A percentile compares a stretch with the other conserved stretches of the same genome.
phyloP scores from a whole-genome alignment of 1,284 basidiomycete species.

The Somion occarium region DNA sequence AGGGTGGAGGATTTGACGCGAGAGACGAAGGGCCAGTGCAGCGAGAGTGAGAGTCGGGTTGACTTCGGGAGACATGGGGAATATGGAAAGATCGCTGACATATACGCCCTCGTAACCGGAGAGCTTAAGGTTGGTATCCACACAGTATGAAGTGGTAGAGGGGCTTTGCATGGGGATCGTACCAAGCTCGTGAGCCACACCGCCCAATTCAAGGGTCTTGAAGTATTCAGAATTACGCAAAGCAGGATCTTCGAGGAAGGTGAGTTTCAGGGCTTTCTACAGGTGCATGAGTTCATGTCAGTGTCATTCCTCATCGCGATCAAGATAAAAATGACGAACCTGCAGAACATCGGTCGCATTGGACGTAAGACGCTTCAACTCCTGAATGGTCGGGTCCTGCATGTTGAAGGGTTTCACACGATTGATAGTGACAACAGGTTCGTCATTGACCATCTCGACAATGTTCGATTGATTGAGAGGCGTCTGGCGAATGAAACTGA shows the following conservation, averaged over 20 bases:
- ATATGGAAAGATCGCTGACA: conserved; percentile 16
- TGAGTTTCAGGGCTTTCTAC: conserved; percentile 1
- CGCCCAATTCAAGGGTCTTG: conserved; percentile 5
- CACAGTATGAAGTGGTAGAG: not conserved
- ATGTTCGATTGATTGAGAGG: conserved; percentile 1
- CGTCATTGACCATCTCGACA: conserved; percentile 1
- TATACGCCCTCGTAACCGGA: conserved; percentile 11
- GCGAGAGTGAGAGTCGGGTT: conserved; percentile 17
- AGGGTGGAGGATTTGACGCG: conserved; percentile 2
- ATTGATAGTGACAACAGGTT: conserved; percentile 5
- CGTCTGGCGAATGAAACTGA: conserved; percentile 14
- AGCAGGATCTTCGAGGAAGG: conserved; percentile 2
- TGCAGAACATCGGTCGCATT: not conserved
- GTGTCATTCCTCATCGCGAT: too few relatives aligned
- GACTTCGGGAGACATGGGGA: conserved; percentile 15
- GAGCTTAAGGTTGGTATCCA: conserved; percentile 4
- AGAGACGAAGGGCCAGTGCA: conserved; percentile 13
- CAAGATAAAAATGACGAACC: not conserved
- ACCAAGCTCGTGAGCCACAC: conserved; percentile 10
- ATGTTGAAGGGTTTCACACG: not conserved
- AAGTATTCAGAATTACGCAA: not conserved
- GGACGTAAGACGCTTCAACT: not conserved
- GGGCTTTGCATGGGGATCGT: conserved; percentile 5
- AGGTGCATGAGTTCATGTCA: not conserved
- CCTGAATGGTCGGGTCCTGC: not conserved